A percentile compares a stretch with the other conserved stretches of the same genome.
Evolutionary conservation across 805 yeast species (phyloP).

Genomic region (Kurtzmaniella cleridarum): DNA sequence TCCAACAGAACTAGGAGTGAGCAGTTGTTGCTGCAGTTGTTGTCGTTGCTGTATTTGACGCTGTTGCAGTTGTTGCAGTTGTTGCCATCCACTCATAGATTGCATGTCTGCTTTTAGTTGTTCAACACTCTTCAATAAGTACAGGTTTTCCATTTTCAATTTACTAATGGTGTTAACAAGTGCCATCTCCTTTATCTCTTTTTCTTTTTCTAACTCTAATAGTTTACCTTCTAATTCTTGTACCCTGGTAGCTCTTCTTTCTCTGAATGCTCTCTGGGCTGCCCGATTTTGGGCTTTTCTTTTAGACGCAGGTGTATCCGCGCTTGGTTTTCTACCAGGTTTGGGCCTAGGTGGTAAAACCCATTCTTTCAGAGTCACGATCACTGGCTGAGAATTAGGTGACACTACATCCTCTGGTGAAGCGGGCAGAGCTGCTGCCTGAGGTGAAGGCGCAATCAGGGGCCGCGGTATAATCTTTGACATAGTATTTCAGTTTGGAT

Average conservation of each 20-base stretch:
- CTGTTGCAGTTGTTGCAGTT: neutral
- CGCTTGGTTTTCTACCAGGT: constrained; percentile 58
- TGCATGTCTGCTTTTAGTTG: constrained; percentile 31
- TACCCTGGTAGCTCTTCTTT: constrained; percentile 77
- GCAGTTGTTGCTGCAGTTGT: neutral
- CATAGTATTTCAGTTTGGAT: neutral
- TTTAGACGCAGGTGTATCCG: constrained; percentile 78
- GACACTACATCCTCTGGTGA: constrained; percentile 8
- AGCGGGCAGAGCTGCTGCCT: constrained; percentile 9
- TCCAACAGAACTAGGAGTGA: neutral
- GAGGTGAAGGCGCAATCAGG: constrained; percentile 13
- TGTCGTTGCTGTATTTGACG: neutral
- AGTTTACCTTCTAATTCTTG: constrained; percentile 70
- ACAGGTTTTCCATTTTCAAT: constrained; percentile 41
- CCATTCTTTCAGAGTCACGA: constrained; percentile 57
- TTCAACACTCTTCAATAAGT: constrained; percentile 37
- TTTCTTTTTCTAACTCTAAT: constrained; percentile 61
- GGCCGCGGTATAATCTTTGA: constrained; percentile 11
- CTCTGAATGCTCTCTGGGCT: constrained; percentile 90
- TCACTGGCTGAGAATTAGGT: constrained; percentile 11
- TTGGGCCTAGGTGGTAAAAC: constrained; percentile 58
- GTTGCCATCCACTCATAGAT: constrained; percentile 10
- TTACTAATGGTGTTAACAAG: constrained; percentile 47
- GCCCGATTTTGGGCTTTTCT: constrained; percentile 89
- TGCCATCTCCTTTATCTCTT: constrained; percentile 54